Conservation (phyloP, 495 filamentous ascomycete genomes). For the Cercophora newfieldiana region DNA sequence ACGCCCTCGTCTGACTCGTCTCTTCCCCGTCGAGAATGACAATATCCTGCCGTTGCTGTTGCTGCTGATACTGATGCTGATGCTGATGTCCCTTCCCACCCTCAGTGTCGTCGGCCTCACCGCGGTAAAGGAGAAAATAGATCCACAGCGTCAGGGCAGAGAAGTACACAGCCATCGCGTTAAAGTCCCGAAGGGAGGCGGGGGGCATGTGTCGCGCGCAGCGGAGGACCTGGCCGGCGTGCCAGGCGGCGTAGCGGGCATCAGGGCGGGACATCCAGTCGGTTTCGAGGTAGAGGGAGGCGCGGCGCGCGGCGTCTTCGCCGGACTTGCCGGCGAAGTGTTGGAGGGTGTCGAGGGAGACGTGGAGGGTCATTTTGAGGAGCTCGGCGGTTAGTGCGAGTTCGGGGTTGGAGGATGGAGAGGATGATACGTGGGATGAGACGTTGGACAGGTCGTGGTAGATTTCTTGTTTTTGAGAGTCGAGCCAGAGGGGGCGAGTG, state of each 20-base stretch:
- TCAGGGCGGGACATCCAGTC: constrained; percentile 52
- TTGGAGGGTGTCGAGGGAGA: constrained; percentile 61
- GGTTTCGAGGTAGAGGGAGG: constrained; percentile 42
- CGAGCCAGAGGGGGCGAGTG: constrained; percentile 16
- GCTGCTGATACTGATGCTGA: not conserved
- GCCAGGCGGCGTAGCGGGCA: constrained; percentile 55
- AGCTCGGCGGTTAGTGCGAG: constrained; percentile 39
- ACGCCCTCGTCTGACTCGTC: constrained; percentile 12
- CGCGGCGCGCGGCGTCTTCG: constrained; percentile 53
- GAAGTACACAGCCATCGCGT: constrained; percentile 58
- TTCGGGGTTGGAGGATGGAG: constrained; percentile 21
- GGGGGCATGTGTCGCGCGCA: constrained; percentile 47
- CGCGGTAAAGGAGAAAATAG: constrained; percentile 39
- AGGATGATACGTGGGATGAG: constrained; percentile 6
- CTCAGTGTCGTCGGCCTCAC: not conserved
- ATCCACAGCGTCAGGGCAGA: constrained; percentile 59
- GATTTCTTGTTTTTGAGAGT: constrained; percentile 22
- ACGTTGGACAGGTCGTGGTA: constrained; percentile 23
- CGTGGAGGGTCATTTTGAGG: constrained; percentile 54
- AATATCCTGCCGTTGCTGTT: not conserved
- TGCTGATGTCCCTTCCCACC: not conserved
- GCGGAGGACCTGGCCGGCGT: constrained; percentile 59
- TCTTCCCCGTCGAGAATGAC: constrained; percentile 26
- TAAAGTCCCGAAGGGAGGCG: constrained; percentile 49
- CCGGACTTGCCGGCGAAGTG: constrained; percentile 58